These are phyloP conservation scores for Chaetomiaceae sp. DNA, from an alignment of 2,329 filamentous ascomycete genomes.

Conservation along the genomic window DNA sequence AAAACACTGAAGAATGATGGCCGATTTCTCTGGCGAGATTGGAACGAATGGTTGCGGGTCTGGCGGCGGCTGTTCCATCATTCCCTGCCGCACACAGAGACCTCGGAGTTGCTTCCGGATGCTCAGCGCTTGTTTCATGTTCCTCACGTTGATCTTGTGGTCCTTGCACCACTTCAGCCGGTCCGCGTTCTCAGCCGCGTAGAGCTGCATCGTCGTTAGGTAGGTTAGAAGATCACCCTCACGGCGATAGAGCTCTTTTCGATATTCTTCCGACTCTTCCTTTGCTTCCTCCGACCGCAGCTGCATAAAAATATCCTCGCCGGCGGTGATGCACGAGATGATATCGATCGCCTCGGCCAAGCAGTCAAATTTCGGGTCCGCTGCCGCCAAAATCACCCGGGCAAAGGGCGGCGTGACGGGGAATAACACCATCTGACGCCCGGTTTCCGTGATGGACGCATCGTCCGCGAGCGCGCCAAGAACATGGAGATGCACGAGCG, in stretches of 20 bases:
- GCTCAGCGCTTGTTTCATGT: conserved; percentile 59
- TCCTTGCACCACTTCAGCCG: conserved; percentile 55
- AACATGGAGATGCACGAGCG: conserved; percentile 72
- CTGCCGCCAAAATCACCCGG: conserved; percentile 76
- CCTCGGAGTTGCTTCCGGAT: conserved; percentile 58
- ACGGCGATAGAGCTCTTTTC: conserved; percentile 55
- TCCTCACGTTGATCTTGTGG: conserved; percentile 53
- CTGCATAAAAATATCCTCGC: conserved; percentile 60
- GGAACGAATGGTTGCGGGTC: conserved; percentile 56
- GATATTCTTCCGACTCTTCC: conserved; percentile 49
- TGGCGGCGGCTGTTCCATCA: conserved; percentile 43
- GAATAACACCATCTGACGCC: conserved; percentile 73
- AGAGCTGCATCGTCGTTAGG: conserved; percentile 59
- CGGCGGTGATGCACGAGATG: conserved; percentile 59
- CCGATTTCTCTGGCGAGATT: conserved; percentile 50
- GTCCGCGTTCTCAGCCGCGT: conserved; percentile 52
- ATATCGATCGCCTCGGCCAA: conserved; percentile 82
- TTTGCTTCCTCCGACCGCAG: conserved; percentile 53
- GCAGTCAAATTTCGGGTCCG: conserved; percentile 65
- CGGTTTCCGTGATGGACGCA: conserved; percentile 69
- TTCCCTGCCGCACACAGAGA: conserved; percentile 49
- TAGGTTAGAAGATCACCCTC: conserved; percentile 64
- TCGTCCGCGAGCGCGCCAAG: conserved; percentile 70
- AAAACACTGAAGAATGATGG: conserved; percentile 56
- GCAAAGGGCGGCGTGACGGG: conserved; percentile 79